phyloP scores from a whole-genome alignment of 2,329 filamentous ascomycete genomes.

The Pochonia chlamydosporia region DNA sequence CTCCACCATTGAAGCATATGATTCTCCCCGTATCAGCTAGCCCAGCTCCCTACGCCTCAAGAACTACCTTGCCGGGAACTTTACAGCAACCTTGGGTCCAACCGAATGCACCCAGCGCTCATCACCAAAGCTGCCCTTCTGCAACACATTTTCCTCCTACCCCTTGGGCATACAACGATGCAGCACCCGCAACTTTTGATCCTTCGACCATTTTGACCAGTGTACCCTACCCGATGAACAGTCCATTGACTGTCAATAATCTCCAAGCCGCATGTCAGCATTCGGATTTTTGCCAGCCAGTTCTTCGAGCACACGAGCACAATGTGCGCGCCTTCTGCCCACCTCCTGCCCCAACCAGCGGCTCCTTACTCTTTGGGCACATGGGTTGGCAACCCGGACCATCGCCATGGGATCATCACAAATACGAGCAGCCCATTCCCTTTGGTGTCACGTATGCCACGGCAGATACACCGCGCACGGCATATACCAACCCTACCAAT shows the following conservation, averaged over 20 bases:
- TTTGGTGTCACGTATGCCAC: not conserved
- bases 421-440: not conserved
- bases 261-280: conserved; percentile 12
- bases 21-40: conserved; percentile 54
- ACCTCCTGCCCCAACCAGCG: conserved; percentile 24
- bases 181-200: not conserved
- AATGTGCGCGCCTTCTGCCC: conserved; percentile 33
- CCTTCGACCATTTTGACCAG: not conserved
- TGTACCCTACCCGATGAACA: not conserved
- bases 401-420: conserved; percentile 10
- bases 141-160: not conserved
- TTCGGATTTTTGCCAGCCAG: conserved; percentile 20
- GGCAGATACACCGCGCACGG: not conserved
- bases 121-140: not conserved
- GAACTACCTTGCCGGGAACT: conserved; percentile 6
- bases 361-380: conserved; percentile 25
- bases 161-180: not conserved
- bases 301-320: conserved; percentile 29
- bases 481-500: not conserved
- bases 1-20: conserved; percentile 78
- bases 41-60: conserved; percentile 13
- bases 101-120: conserved; percentile 4
- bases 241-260: too few relatives aligned
- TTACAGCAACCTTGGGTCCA: conserved; percentile 8
- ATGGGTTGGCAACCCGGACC: conserved; percentile 13